Conservation (phyloP, 1,284 basidiomycete species). For the Papiliotrema nemorosa region DNA sequence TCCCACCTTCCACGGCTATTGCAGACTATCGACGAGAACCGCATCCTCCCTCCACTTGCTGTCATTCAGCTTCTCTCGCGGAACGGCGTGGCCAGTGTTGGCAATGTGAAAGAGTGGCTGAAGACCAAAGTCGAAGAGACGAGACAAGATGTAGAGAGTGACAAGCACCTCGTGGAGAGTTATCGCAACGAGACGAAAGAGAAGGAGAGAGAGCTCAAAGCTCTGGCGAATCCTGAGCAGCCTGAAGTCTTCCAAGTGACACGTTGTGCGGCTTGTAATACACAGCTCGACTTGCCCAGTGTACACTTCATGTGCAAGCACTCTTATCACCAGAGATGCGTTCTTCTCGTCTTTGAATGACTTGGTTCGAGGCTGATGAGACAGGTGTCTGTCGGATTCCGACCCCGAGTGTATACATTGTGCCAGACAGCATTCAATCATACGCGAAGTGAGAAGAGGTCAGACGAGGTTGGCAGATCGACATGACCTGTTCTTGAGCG, state of each 20-base stretch:
- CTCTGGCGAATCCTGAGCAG: constrained; percentile 69
- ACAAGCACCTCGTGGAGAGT: constrained; percentile 75
- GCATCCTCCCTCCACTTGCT: constrained; percentile 79
- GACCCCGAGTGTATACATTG: constrained; percentile 87
- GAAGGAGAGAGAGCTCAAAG: constrained; percentile 75
- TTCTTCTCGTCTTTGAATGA: constrained; percentile 7
- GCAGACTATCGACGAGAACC: constrained; percentile 69
- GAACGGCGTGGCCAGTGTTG: constrained; percentile 82
- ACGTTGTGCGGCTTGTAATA: constrained; percentile 79
- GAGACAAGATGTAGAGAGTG: constrained; percentile 83
- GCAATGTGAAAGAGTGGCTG: constrained; percentile 85
- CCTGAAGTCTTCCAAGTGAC: constrained; percentile 92
- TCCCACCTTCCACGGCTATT: constrained; percentile 68
- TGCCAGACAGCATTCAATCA: constrained; percentile 77
- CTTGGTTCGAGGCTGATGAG: background rate
- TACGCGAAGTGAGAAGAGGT: constrained; percentile 78
- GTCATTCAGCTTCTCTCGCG: constrained; percentile 83
- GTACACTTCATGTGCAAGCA: constrained; percentile 99
- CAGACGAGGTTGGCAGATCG: constrained; percentile 77
- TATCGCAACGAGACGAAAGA: constrained; percentile 80
- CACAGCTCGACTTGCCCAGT: constrained; percentile 83
- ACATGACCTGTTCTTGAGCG: constrained; percentile 81
- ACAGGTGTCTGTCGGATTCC: constrained; percentile 74
- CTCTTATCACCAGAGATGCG: constrained; percentile 86
- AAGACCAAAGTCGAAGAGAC: constrained; percentile 70